Percentiles rank a stretch among this genome's conserved stretches.
phyloP scores from a whole-genome alignment of 2,329 filamentous ascomycete species.

The Alternaria brassicae region DNA sequence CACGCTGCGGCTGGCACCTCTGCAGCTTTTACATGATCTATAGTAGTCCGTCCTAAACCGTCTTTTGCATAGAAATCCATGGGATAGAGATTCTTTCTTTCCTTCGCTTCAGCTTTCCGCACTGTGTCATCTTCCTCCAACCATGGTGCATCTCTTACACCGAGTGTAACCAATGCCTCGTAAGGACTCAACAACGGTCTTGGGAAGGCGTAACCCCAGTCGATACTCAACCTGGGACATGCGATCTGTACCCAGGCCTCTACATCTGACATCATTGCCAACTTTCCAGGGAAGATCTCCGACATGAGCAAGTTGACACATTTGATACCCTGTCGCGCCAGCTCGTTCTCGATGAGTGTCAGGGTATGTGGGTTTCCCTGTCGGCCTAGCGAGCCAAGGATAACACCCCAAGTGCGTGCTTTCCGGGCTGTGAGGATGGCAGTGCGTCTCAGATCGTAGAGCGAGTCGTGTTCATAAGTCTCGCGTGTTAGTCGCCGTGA shows the following conservation, averaged over 20 bases:
- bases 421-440: conserved; percentile 78
- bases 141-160: conserved; percentile 70
- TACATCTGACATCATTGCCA: conserved; percentile 90
- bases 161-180: conserved; percentile 90
- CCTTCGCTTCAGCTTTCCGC: conserved; percentile 46
- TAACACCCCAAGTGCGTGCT: conserved; percentile 92
- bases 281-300: conserved; percentile 95
- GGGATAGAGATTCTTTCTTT: conserved; percentile 74
- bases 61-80: conserved; percentile 99
- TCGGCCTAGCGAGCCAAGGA: conserved; percentile 87
- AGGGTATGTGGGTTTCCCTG: conserved; percentile 97
- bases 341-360: conserved; percentile 79
- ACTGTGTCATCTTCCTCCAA: conserved; percentile 62
- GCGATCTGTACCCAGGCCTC: conserved; percentile 99
- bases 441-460: conserved; percentile 78
- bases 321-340: conserved; percentile 75
- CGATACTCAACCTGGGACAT: conserved; percentile 94
- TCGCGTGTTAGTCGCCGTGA: conserved; percentile 90
- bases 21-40: conserved; percentile 39
- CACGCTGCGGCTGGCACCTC: conserved; percentile 17
- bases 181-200: conserved; percentile 90
- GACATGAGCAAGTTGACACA: conserved; percentile 86
- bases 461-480: conserved; percentile 88
- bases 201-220: conserved; percentile 97
- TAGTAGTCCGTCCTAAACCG: conserved; percentile 79